A percentile compares a stretch with the other conserved stretches of the same genome.
Evolutionary conservation across 257 asterid species (phyloP).

Genomic region (Prunella vulgaris): DNA sequence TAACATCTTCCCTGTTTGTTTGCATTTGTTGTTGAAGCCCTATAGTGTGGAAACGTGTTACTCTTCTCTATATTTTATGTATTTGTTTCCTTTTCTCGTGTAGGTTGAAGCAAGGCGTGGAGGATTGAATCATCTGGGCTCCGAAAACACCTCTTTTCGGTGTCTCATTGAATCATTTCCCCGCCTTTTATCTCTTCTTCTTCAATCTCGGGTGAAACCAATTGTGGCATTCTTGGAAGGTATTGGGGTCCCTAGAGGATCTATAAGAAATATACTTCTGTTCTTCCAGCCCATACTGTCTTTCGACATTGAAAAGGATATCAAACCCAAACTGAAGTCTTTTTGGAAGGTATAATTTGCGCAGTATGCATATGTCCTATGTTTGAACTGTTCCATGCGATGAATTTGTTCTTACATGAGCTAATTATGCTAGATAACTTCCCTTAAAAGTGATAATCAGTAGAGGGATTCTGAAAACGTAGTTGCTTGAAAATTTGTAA

Average conservation of each 20-base stretch:
- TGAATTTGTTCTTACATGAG: constrained; percentile 1
- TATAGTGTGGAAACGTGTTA: background rate
- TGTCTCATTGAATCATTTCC: constrained; percentile 88
- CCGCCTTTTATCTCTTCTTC: constrained; percentile 54
- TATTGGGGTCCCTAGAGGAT: constrained; percentile 59
- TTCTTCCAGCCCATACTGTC: constrained; percentile 70
- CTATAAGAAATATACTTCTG: constrained; percentile 42
- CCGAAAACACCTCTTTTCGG: constrained; percentile 55
- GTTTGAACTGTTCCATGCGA: no score
- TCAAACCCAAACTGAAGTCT: constrained; percentile 57
- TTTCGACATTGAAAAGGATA: constrained; percentile 58
- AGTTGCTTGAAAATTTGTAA: background rate
- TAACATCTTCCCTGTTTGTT: background rate
- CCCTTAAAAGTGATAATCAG: background rate
- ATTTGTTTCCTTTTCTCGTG: background rate
- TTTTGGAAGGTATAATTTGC: constrained; percentile 51
- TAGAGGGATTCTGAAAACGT: background rate
- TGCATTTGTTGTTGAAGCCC: background rate
- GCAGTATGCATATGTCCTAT: background rate
- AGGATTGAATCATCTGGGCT: constrained; percentile 66
- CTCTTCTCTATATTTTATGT: background rate
- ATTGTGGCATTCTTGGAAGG: constrained; percentile 56
- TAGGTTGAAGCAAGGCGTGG: constrained; percentile 97
- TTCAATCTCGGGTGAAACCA: constrained; percentile 54
- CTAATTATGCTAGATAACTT: background rate